phyloP scores from a whole-genome alignment of 257 asterid species.

The Solanum sitiens region DNA sequence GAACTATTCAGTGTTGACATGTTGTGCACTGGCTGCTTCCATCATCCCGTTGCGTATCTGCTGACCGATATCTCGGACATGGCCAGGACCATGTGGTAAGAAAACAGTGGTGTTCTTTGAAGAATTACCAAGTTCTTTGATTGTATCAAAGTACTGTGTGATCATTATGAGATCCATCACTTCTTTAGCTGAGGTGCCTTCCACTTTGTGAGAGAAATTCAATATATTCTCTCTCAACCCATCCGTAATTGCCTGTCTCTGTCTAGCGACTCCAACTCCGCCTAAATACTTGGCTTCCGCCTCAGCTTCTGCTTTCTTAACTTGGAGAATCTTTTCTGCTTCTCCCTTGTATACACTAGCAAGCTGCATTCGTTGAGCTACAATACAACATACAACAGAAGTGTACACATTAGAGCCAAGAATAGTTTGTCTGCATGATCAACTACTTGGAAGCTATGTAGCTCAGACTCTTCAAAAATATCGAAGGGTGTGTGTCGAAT shows the following conservation, averaged over 20 bases:
- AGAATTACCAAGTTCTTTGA: constrained; percentile 80
- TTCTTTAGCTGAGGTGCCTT: constrained; percentile 83
- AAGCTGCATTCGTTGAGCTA: constrained; percentile 97
- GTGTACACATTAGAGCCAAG: neutral
- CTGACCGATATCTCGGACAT: constrained; percentile 79
- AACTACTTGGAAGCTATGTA: neutral
- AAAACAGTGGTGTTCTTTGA: constrained; percentile 88
- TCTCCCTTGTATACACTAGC: constrained; percentile 97
- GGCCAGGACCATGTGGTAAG: constrained; percentile 95
- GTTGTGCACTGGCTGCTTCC: constrained; percentile 71
- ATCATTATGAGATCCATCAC: constrained; percentile 96
- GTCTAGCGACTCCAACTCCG: constrained; percentile 93
- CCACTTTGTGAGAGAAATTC: constrained; percentile 84
- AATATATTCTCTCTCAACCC: constrained; percentile 86
- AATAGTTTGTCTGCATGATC: neutral
- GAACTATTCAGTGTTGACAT: constrained; percentile 6
- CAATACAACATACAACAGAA: neutral
- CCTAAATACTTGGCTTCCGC: constrained; percentile 97
- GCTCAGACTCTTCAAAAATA: neutral
- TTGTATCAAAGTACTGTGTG: constrained; percentile 90
- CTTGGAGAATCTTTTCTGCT: constrained; percentile 79
- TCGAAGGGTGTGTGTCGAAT: neutral
- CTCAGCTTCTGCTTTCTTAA: constrained; percentile 91
- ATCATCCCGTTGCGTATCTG: constrained; percentile 86
- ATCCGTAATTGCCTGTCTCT: constrained; percentile 93